Conservation (phyloP, 2,329 filamentous ascomycete genomes). For the Lachnellula subtilissima region DNA sequence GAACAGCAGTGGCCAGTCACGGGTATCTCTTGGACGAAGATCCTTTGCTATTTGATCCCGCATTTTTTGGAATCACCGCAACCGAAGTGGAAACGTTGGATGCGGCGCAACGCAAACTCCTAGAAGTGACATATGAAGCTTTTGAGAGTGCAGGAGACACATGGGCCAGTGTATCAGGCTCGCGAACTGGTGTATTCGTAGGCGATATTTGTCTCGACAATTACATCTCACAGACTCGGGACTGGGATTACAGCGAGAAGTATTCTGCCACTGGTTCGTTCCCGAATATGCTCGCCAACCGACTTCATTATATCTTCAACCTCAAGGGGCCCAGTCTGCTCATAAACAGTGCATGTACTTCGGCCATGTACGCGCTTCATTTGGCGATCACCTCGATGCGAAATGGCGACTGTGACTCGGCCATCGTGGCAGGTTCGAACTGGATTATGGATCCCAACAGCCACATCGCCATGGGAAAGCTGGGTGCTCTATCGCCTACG, state of each 20-base stretch:
- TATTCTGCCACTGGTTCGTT: background rate
- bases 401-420: constrained; percentile 35
- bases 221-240: background rate
- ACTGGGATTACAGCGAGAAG: background rate
- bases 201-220: constrained; percentile 37
- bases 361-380: constrained; percentile 49
- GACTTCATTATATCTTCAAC: background rate
- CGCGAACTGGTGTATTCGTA: constrained; percentile 41
- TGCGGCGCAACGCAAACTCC: constrained; percentile 46
- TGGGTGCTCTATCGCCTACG: background rate
- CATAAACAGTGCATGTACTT: constrained; percentile 47
- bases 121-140: constrained; percentile 34
- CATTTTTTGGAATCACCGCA: constrained; percentile 14
- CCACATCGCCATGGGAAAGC: background rate
- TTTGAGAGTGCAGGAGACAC: constrained; percentile 28
- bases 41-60: constrained; percentile 10
- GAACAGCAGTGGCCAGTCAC: background rate
- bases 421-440: constrained; percentile 8
- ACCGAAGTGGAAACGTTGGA: constrained; percentile 29
- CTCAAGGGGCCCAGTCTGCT: background rate
- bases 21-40: constrained; percentile 8
- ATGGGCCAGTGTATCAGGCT: background rate
- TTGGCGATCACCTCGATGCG: constrained; percentile 45
- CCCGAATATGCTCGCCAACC: background rate
- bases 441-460: background rate